A percentile compares a stretch with the other conserved stretches of the same genome.
phyloP scores from a whole-genome alignment of 2,329 filamentous ascomycete species.

The Geosmithia flava region DNA sequence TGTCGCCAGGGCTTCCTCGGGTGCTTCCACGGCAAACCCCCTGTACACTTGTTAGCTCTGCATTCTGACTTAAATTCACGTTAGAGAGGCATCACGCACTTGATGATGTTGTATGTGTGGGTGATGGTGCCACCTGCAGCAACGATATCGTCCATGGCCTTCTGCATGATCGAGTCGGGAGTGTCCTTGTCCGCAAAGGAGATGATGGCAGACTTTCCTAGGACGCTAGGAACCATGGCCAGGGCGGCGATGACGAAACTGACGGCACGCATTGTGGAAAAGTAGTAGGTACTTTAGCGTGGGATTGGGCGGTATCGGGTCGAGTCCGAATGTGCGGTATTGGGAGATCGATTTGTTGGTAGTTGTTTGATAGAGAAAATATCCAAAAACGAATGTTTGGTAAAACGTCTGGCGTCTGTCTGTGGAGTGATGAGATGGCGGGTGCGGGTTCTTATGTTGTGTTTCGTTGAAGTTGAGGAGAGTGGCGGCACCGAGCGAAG shows the following conservation, averaged over 20 bases:
- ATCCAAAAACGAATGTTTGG: not conserved
- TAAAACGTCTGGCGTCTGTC: not conserved
- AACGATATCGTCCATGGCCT: constrained; percentile 60
- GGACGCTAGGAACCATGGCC: constrained; percentile 42
- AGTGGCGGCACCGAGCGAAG: not conserved
- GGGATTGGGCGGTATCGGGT: not conserved
- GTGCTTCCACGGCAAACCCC: constrained; percentile 66
- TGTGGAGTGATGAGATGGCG: not conserved
- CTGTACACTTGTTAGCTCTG: constrained; percentile 29
- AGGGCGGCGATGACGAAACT: constrained; percentile 40
- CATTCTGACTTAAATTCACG: not conserved
- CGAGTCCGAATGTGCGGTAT: not conserved
- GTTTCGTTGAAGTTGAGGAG: not conserved
- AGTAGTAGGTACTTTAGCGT: not conserved
- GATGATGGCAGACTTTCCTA: constrained; percentile 65
- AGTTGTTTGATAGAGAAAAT: not conserved
- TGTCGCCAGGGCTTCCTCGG: constrained; percentile 54
- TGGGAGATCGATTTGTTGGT: not conserved
- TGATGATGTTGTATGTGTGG: constrained; percentile 58
- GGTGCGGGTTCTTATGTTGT: not conserved
- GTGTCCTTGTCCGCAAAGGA: constrained; percentile 57
- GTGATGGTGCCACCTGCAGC: constrained; percentile 66
- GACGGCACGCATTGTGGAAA: constrained; percentile 28
- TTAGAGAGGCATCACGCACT: constrained; percentile 29
- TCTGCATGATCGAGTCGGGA: constrained; percentile 52